Evolutionary conservation across 1,139 yeast genomes (phyloP).

Genomic region (Yamadazyma sp.): DNA sequence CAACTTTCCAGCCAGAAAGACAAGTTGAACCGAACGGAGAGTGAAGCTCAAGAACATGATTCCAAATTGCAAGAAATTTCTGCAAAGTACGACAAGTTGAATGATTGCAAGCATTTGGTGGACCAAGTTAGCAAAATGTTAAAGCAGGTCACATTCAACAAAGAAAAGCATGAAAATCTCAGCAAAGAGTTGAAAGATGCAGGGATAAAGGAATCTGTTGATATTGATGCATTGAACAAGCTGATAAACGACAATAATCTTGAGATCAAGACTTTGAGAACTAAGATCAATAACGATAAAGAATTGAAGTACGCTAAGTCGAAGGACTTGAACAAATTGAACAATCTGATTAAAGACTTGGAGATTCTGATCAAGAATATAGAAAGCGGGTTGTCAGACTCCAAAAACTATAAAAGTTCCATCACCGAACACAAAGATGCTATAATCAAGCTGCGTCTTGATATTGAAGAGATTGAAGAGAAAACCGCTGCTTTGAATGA

Average conservation of each 20-base stretch:
- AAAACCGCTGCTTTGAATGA: constrained; percentile 15
- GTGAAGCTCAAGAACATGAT: constrained; percentile 9
- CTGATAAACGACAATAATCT: constrained; percentile 43
- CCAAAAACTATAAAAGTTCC: constrained; percentile 20
- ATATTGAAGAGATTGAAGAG: constrained; percentile 16
- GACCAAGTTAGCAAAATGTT: constrained; percentile 18
- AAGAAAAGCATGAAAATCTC: constrained; percentile 11
- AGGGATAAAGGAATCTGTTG: constrained; percentile 37
- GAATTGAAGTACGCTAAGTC: constrained; percentile 52
- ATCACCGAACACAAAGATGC: constrained; percentile 21
- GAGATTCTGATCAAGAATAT: constrained; percentile 54
- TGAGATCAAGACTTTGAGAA: constrained; percentile 47
- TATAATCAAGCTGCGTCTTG: constrained; percentile 13
- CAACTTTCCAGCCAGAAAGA: constrained; percentile 4
- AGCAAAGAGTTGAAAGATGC: constrained; percentile 37
- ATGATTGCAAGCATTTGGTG: constrained; percentile 9
- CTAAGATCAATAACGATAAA: constrained; percentile 39
- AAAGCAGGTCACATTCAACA: constrained; percentile 11
- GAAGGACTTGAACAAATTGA: constrained; percentile 49
- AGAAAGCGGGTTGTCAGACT: constrained; percentile 50
- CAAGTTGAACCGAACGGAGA: constrained; percentile 5
- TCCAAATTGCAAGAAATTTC: constrained; percentile 12
- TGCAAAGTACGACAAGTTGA: constrained; percentile 13
- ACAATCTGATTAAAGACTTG: constrained; percentile 57
- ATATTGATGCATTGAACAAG: constrained; percentile 34